Conservation (phyloP, 2,329 filamentous ascomycete species). For the Sporothrix pseudoabietina region DNA sequence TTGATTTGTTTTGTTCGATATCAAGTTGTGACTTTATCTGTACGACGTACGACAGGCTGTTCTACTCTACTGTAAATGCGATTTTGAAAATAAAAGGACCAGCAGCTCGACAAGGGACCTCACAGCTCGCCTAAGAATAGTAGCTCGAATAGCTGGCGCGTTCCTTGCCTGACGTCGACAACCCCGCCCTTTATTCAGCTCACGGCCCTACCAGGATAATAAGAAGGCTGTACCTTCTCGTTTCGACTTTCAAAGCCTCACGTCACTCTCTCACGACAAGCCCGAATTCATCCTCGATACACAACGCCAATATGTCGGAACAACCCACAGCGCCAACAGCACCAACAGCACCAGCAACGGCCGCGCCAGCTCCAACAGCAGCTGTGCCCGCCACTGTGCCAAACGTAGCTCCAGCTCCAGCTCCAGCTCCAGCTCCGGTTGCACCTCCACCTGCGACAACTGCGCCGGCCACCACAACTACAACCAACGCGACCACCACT, state of each 20-base stretch:
- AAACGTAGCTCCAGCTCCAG: background rate
- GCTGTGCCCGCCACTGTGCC: background rate
- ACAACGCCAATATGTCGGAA: background rate
- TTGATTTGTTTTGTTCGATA: background rate
- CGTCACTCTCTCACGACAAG: background rate
- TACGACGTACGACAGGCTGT: background rate
- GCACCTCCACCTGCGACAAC: background rate
- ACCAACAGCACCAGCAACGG: background rate
- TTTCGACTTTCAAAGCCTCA: background rate
- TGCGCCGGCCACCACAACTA: background rate
- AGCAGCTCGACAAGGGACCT: background rate
- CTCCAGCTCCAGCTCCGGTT: background rate
- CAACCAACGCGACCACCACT: background rate
- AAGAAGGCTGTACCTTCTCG: background rate
- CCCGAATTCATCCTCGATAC: background rate
- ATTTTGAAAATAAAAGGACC: background rate
- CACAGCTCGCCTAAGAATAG: background rate
- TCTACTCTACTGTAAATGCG: background rate
- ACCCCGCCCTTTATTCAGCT: background rate
- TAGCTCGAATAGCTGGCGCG: background rate
- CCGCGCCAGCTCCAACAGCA: slow-evolving; percentile 10
- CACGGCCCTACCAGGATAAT: background rate
- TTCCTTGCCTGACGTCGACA: background rate
- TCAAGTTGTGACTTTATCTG: background rate
- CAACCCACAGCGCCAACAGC: background rate